Percentiles rank a stretch among this genome's conserved stretches.
These are phyloP conservation scores for Symbiotaphrina buchneri DNA, from an alignment of 495 filamentous ascomycete species.

Conservation along the genomic window DNA sequence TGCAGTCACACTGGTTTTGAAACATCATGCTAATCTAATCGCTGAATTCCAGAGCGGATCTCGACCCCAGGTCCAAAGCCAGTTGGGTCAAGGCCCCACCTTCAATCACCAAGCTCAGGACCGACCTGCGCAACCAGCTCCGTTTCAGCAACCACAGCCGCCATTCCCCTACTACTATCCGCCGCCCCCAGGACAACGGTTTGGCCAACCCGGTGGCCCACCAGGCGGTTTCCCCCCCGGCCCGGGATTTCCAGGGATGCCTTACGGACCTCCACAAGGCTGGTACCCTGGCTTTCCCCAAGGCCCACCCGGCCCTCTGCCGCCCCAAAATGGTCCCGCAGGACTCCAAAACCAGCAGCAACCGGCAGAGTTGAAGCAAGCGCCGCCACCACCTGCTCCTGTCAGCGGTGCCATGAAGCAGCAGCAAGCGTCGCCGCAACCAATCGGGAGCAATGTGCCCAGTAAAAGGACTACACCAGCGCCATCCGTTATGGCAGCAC, in stretches of 20 bases:
- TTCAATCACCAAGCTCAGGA: slow-evolving; percentile 14
- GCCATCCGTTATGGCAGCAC: no score
- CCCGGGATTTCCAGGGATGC: slow-evolving; percentile 34
- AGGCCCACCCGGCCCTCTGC: slow-evolving; percentile 14
- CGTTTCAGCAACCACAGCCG: slow-evolving; percentile 23
- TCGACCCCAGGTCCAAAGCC: no score
- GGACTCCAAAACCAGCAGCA: slow-evolving; percentile 17
- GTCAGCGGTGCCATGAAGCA: no score
- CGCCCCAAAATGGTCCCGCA: slow-evolving; percentile 10
- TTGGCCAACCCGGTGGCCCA: slow-evolving; percentile 21
- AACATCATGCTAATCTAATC: slow-evolving; percentile 3
- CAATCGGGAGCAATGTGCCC: no score
- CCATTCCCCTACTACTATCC: slow-evolving; percentile 20
- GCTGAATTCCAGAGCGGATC: slow-evolving; percentile 13
- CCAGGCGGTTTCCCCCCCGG: slow-evolving; percentile 40
- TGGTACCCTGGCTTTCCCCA: slow-evolving; percentile 67
- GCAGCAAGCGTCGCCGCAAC: no score
- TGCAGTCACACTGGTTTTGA: background rate
- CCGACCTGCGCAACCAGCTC: slow-evolving; percentile 27
- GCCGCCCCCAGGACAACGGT: slow-evolving; percentile 18
- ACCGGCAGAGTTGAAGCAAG: slow-evolving; percentile 15
- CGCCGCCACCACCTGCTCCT: slow-evolving; percentile 6
- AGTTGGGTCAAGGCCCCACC: no score
- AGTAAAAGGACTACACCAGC: no score
- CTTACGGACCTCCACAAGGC: slow-evolving; percentile 42